These are phyloP conservation scores for Talaromyces adpressus DNA, from an alignment of 495 filamentous ascomycete genomes.

Conservation along the genomic window DNA sequence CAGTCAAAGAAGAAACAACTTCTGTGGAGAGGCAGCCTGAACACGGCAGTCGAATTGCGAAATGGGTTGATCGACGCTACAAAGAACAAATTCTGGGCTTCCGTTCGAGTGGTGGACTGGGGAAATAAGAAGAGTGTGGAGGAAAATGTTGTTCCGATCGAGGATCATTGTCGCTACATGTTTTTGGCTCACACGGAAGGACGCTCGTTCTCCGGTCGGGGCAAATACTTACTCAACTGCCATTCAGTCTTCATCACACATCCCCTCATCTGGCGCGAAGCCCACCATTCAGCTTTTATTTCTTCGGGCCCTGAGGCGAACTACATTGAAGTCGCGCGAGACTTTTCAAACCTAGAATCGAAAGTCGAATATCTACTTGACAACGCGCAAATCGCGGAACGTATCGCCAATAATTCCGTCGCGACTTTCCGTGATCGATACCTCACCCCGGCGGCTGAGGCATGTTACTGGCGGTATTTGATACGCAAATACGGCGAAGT, in stretches of 20 bases:
- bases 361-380: slow-evolving; percentile 46
- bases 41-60: slow-evolving; percentile 31
- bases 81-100: slow-evolving; percentile 42
- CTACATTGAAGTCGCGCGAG: slow-evolving; percentile 47
- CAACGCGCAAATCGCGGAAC: slow-evolving; percentile 41
- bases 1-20: slow-evolving; percentile 54
- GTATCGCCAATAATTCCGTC: slow-evolving; percentile 49
- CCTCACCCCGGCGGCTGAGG: slow-evolving; percentile 52
- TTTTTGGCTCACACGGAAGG: slow-evolving; percentile 55
- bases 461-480: slow-evolving; percentile 54
- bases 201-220: slow-evolving; percentile 47
- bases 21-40: slow-evolving; percentile 58
- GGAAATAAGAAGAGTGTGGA: slow-evolving; percentile 25
- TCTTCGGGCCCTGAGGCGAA: slow-evolving; percentile 50
- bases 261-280: slow-evolving; percentile 31
- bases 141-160: slow-evolving; percentile 36
- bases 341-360: slow-evolving; percentile 46
- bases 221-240: slow-evolving; percentile 56
- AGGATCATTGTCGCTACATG: slow-evolving; percentile 56
- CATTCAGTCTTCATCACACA: slow-evolving; percentile 48
- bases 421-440: slow-evolving; percentile 51
- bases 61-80: slow-evolving; percentile 39
- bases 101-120: slow-evolving; percentile 45
- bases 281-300: slow-evolving; percentile 30
- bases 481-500: slow-evolving; percentile 40